Conservation (phyloP, 768 basidiomycete species). For the Rhodocollybia butyracea region DNA sequence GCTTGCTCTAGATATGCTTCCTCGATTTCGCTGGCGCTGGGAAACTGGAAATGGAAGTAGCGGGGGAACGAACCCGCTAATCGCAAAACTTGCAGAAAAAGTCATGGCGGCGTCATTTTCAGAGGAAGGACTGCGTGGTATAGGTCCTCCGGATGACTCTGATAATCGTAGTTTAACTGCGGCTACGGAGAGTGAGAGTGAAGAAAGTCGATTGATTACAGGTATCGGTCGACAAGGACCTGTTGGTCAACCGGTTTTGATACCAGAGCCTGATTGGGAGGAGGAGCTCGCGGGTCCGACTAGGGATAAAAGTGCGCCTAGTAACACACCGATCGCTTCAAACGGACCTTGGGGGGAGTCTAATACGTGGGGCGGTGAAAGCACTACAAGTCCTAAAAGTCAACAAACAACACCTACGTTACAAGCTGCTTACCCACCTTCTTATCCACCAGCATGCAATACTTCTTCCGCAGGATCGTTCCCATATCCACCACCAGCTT, state of each 20-base stretch:
- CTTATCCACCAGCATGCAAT: neutral
- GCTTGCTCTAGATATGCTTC: slow-evolving; percentile 86
- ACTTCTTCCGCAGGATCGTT: slow-evolving; percentile 12
- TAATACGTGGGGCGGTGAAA: slow-evolving; percentile 13
- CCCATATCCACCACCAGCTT: slow-evolving; percentile 20
- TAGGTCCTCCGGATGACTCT: slow-evolving; percentile 21
- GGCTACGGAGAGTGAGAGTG: neutral
- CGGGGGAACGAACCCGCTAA: slow-evolving; percentile 73
- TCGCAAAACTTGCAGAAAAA: slow-evolving; percentile 76
- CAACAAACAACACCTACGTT: slow-evolving; percentile 43
- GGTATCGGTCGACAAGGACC: slow-evolving; percentile 20
- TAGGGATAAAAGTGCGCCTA: slow-evolving; percentile 12
- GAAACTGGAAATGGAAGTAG: slow-evolving; percentile 42
- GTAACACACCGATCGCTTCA: slow-evolving; percentile 18
- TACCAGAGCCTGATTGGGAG: slow-evolving; percentile 54
- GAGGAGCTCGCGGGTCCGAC: slow-evolving; percentile 24
- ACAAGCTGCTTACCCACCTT: slow-evolving; percentile 24
- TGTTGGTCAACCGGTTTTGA: slow-evolving; percentile 38
- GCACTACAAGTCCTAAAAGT: slow-evolving; percentile 21
- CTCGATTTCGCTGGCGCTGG: slow-evolving; percentile 90
- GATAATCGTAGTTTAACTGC: neutral
- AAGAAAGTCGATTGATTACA: slow-evolving; percentile 1
- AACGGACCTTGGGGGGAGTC: neutral
- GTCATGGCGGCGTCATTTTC: slow-evolving; percentile 75
- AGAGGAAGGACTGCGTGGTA: slow-evolving; percentile 35